Evolutionary conservation across 139 green algal genomes (phyloP).

Genomic region (Chlorella sp.): DNA sequence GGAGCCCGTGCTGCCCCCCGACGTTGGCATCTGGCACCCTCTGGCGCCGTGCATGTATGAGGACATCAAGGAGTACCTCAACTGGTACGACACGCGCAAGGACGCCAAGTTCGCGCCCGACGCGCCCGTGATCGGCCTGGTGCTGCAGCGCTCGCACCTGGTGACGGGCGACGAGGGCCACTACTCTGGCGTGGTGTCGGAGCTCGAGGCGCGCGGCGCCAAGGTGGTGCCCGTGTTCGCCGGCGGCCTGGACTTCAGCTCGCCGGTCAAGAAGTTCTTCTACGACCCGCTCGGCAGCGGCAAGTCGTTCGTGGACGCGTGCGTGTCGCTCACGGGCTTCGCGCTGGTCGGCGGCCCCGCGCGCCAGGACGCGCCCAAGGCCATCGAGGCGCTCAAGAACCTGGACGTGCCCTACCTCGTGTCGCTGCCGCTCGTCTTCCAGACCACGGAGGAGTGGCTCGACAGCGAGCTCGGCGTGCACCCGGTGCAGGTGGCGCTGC

Average conservation of each 20-base stretch:
- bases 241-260: conserved; percentile 92
- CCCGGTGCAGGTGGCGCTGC: conserved; percentile 95
- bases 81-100: conserved; percentile 96
- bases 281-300: conserved; percentile 86
- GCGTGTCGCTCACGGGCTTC: conserved; percentile 94
- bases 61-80: conserved; percentile 99
- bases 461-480: conserved; percentile 94
- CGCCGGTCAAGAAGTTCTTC: conserved; percentile 97
- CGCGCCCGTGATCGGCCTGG: conserved; percentile 89
- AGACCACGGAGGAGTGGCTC: conserved; percentile 99
- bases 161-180: conserved; percentile 97
- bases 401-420: conserved; percentile 98
- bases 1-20: conserved; percentile 89
- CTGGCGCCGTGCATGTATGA: conserved; percentile 85
- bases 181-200: conserved; percentile 86
- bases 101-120: conserved; percentile 84
- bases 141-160: conserved; percentile 96
- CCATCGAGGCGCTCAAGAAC: conserved; percentile 88
- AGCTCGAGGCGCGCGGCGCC: conserved; percentile 89
- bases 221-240: conserved; percentile 97
- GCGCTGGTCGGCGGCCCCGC: conserved; percentile 87
- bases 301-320: conserved; percentile 78
- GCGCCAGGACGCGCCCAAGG: conserved; percentile 91
- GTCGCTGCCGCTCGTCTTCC: conserved; percentile 96
- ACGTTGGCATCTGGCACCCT: conserved; percentile 98